These are phyloP conservation scores for Candida cerambycidarum DNA, from an alignment of 805 yeast species.

Conservation along the genomic window DNA sequence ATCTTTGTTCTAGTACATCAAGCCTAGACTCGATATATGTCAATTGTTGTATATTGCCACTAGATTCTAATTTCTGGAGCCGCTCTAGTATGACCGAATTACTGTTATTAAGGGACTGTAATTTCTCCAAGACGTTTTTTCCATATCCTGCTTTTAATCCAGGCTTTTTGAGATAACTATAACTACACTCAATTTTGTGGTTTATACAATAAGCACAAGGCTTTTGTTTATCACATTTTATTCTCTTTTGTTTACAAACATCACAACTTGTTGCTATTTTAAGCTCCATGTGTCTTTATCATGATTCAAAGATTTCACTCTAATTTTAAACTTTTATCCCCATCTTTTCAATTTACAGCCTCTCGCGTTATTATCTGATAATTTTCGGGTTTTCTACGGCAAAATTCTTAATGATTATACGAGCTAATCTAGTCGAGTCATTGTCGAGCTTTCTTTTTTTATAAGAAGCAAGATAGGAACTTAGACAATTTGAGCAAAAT, in stretches of 20 bases:
- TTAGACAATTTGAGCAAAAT: too few species aligned
- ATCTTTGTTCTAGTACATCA: constrained; percentile 11
- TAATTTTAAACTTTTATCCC: neutral
- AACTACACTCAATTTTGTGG: constrained; percentile 4
- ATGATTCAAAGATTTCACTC: neutral
- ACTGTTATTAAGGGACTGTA: constrained; percentile 2
- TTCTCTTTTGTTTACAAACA: constrained; percentile 7
- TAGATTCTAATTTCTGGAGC: constrained; percentile 1
- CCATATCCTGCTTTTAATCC: constrained; percentile 10
- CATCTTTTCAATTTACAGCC: neutral
- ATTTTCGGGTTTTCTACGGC: neutral
- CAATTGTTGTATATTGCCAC: constrained; percentile 1
- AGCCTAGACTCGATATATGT: neutral
- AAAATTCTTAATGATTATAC: neutral
- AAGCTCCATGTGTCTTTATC: constrained; percentile 1
- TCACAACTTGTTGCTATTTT: constrained; percentile 9
- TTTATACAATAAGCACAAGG: constrained; percentile 9
- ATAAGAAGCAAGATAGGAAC: too few species aligned
- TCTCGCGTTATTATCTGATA: neutral
- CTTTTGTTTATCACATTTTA: constrained; percentile 8
- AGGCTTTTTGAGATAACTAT: constrained; percentile 7
- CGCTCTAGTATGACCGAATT: neutral
- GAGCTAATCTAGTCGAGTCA: too few species aligned
- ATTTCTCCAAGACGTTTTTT: constrained; percentile 4
- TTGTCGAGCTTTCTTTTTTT: too few species aligned